Conservation (phyloP, 768 basidiomycete genomes). For the Podaxis sp. region DNA sequence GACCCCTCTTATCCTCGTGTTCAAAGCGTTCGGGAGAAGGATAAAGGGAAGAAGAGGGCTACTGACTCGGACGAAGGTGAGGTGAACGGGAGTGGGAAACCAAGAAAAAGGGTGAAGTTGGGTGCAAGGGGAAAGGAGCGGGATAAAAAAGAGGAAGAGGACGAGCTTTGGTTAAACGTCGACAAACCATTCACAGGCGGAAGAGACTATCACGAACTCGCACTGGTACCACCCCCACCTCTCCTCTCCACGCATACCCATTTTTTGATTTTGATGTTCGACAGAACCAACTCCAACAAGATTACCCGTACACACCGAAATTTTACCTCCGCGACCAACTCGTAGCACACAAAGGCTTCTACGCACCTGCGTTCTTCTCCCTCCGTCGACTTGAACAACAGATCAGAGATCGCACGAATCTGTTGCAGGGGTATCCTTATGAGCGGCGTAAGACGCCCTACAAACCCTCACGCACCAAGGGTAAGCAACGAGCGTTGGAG, state of each 20-base stretch:
- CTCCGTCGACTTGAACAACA: conserved; percentile 38
- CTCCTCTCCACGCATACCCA: neutral
- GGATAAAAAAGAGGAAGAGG: conserved; percentile 27
- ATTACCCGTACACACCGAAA: conserved; percentile 60
- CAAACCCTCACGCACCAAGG: conserved; percentile 21
- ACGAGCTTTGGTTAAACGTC: conserved; percentile 50
- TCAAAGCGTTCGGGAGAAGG: conserved; percentile 23
- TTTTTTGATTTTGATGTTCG: neutral
- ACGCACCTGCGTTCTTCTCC: conserved; percentile 62
- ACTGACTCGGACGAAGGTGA: conserved; percentile 26
- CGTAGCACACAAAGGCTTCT: conserved; percentile 40
- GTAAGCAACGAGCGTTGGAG: conserved; percentile 24
- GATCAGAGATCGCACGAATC: conserved; percentile 17
- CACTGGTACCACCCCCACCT: conserved; percentile 41
- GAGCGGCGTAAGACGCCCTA: conserved; percentile 9
- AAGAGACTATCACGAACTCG: conserved; percentile 44
- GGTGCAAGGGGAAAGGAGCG: conserved; percentile 31
- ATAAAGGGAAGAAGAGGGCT: conserved; percentile 27
- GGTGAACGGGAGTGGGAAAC: conserved; percentile 2
- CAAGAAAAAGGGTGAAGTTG: conserved; percentile 31
- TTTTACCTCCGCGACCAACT: conserved; percentile 50
- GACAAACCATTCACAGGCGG: conserved; percentile 45
- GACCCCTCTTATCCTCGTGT: conserved; percentile 56
- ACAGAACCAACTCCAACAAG: conserved; percentile 50
- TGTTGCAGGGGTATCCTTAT: neutral